Evolutionary conservation across 495 filamentous ascomycete species (phyloP).

Genomic region (Hypoxylon crocopeplum): DNA sequence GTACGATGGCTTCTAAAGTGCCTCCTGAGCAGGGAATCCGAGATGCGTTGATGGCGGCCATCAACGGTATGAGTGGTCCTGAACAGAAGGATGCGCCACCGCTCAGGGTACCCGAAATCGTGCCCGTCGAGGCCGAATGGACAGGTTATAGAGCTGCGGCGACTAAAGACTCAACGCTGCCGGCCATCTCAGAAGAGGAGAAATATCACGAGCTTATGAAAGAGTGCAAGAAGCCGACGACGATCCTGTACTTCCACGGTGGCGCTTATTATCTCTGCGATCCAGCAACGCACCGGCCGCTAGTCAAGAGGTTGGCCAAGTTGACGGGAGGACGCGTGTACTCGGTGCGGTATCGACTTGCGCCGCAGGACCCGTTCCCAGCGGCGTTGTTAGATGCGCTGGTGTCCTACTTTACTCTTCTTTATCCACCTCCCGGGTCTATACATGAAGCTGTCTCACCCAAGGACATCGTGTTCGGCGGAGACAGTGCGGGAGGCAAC

Average conservation of each 20-base stretch:
- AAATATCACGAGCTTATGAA: conserved; percentile 77
- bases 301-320: conserved; percentile 57
- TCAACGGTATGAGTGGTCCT: conserved; percentile 65
- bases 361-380: conserved; percentile 85
- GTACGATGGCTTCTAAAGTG: conserved; percentile 64
- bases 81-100: conserved; percentile 46
- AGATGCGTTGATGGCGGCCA: conserved; percentile 66
- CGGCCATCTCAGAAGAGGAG: conserved; percentile 68
- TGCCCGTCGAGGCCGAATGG: conserved; percentile 83
- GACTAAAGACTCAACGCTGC: conserved; percentile 58
- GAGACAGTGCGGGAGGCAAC: conserved; percentile 90
- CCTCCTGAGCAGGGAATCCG: conserved; percentile 61
- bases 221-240: conserved; percentile 70
- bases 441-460: conserved; percentile 74
- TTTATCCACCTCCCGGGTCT: conserved; percentile 78
- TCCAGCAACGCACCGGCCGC: conserved; percentile 66
- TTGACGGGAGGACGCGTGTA: conserved; percentile 66
- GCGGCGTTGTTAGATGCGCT: conserved; percentile 84
- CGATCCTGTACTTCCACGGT: conserved; percentile 87
- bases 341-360: conserved; percentile 84
- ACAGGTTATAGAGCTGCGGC: conserved; percentile 72
- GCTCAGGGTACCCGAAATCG: conserved; percentile 60
- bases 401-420: conserved; percentile 78
- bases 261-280: conserved; percentile 86
- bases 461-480: conserved; percentile 75